Evolutionary conservation across 2,329 filamentous ascomycete genomes (phyloP).

Genomic region (Exophiala mesophila): DNA sequence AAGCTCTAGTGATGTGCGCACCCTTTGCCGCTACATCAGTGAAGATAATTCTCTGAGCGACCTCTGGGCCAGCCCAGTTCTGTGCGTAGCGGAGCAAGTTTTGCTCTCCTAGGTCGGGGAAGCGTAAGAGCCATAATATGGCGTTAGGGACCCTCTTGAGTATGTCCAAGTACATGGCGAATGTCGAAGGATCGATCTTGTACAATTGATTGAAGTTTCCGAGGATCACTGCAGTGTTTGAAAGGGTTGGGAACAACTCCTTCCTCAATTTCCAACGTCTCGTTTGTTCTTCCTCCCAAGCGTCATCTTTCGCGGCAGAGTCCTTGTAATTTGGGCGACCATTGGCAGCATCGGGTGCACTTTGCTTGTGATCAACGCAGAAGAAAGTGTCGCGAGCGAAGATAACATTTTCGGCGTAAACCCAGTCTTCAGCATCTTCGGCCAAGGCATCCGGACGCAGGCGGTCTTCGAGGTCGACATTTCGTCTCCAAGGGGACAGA

Average conservation of each 20-base stretch:
- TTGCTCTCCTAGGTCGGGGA: slow-evolving; percentile 85
- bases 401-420: slow-evolving; percentile 95
- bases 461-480: slow-evolving; percentile 67
- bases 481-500: slow-evolving; percentile 71
- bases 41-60: slow-evolving; percentile 83
- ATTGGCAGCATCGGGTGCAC: slow-evolving; percentile 60
- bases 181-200: slow-evolving; percentile 97
- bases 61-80: slow-evolving; percentile 77
- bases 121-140: slow-evolving; percentile 91
- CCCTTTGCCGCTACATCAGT: slow-evolving; percentile 96
- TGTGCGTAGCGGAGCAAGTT: slow-evolving; percentile 76
- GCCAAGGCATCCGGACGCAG: slow-evolving; percentile 61
- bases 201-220: slow-evolving; percentile 99
- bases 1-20: slow-evolving; percentile 84
- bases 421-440: slow-evolving; percentile 70
- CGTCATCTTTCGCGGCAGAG: slow-evolving; percentile 55
- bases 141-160: slow-evolving; percentile 79
- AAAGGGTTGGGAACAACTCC: slow-evolving; percentile 76
- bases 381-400: slow-evolving; percentile 95
- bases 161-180: slow-evolving; percentile 92
- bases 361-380: slow-evolving; percentile 94
- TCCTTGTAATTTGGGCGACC: slow-evolving; percentile 18
- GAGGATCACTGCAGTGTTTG: slow-evolving; percentile 81
- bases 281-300: slow-evolving; percentile 78
- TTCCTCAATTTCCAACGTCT: slow-evolving; percentile 90